These are phyloP conservation scores for Porcisia hertigi DNA, from an alignment of 208 protist species.

Conservation along the genomic window DNA sequence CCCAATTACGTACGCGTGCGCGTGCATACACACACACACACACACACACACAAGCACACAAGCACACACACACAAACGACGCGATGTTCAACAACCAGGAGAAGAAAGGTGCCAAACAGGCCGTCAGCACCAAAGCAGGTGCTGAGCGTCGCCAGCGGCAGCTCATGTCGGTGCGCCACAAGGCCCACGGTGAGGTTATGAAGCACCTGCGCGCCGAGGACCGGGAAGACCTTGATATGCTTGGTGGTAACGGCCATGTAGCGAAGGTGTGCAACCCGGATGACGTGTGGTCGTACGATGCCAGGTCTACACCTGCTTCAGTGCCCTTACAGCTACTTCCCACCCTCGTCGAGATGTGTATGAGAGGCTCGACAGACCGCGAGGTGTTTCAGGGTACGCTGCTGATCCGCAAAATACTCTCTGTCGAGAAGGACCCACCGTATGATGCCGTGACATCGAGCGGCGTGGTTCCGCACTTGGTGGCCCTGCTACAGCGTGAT, in stretches of 20 bases:
- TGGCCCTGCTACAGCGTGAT: slow-evolving; percentile 88
- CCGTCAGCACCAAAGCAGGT: slow-evolving; percentile 54
- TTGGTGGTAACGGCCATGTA: neutral
- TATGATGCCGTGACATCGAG: slow-evolving; percentile 94
- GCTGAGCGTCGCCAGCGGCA: slow-evolving; percentile 72
- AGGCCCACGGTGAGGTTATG: slow-evolving; percentile 60
- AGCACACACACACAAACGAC: neutral
- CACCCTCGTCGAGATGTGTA: slow-evolving; percentile 61
- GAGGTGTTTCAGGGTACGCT: slow-evolving; percentile 81
- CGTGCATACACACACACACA: neutral
- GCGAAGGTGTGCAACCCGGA: slow-evolving; percentile 19
- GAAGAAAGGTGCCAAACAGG: slow-evolving; percentile 60
- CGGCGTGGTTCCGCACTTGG: slow-evolving; percentile 94
- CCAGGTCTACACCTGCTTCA: slow-evolving; percentile 40
- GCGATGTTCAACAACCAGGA: slow-evolving; percentile 35
- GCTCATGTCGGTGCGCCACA: slow-evolving; percentile 65
- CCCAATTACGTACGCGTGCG: neutral
- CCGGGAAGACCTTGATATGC: slow-evolving; percentile 8
- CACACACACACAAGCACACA: neutral
- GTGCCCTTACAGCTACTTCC: slow-evolving; percentile 77
- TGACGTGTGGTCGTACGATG: slow-evolving; percentile 60
- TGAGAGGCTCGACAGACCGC: slow-evolving; percentile 39
- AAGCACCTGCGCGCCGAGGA: slow-evolving; percentile 64
- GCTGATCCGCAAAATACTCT: slow-evolving; percentile 89
- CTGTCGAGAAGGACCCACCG: slow-evolving; percentile 94